Conservation (phyloP, 176 grass and related monocot genomes). For the Aegilops sharonensis region DNA sequence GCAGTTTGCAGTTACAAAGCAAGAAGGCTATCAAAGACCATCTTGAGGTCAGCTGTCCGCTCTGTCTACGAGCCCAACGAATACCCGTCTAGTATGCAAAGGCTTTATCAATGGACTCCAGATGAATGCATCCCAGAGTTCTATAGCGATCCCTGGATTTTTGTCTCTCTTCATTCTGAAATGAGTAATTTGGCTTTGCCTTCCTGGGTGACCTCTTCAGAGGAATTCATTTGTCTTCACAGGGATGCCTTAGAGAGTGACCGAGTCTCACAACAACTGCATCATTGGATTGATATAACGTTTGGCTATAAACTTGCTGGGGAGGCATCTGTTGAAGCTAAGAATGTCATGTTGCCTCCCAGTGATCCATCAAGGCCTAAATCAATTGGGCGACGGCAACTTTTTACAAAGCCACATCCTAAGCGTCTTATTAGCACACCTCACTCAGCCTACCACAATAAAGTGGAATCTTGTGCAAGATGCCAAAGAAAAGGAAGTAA, state of each 20-base stretch:
- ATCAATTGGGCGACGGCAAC: constrained; percentile 69
- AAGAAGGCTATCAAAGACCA: constrained; percentile 78
- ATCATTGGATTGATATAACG: constrained; percentile 98
- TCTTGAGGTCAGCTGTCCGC: constrained; percentile 75
- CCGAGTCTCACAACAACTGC: constrained; percentile 78
- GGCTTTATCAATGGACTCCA: constrained; percentile 95
- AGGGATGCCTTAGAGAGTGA: constrained; percentile 83
- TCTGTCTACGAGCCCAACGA: constrained; percentile 97
- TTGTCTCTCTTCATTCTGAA: constrained; percentile 85
- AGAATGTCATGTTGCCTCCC: constrained; percentile 92
- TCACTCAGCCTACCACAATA: constrained; percentile 48
- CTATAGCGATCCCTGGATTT: constrained; percentile 80
- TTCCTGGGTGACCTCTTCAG: constrained; percentile 62
- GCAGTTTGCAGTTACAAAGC: constrained; percentile 99
- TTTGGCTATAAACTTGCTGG: constrained; percentile 97
- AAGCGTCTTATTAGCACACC: constrained; percentile 47
- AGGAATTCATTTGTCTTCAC: constrained; percentile 92
- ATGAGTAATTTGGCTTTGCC: constrained; percentile 93
- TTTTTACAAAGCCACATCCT: constrained; percentile 87
- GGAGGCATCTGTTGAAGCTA: constrained; percentile 78
- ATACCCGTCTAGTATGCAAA: constrained; percentile 93
- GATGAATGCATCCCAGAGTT: constrained; percentile 99
- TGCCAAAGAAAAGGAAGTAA: constrained; percentile 39
- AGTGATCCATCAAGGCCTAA: constrained; percentile 77
- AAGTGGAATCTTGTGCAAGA: constrained; percentile 52